Evolutionary conservation across 2,329 filamentous ascomycete species (phyloP).

Genomic region (Didymella sp.): DNA sequence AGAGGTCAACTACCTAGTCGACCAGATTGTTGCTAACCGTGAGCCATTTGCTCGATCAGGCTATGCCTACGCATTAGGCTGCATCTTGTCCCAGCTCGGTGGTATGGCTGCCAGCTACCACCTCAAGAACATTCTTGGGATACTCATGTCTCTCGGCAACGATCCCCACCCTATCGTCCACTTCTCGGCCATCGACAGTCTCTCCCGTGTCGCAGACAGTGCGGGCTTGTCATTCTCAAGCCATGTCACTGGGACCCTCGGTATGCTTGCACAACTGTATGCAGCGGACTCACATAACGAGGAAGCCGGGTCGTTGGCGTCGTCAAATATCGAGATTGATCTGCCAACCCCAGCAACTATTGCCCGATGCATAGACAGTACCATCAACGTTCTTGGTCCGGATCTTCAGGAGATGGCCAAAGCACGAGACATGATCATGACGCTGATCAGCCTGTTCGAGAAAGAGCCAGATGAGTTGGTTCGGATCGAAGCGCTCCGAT

Average conservation of each 20-base stretch:
- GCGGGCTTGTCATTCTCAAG: constrained; percentile 90
- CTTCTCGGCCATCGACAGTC: constrained; percentile 91
- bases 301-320: constrained; percentile 78
- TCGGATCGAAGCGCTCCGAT: constrained; percentile 78
- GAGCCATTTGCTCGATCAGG: constrained; percentile 93
- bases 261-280: constrained; percentile 93
- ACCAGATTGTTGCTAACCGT: constrained; percentile 91
- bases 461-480: constrained; percentile 74
- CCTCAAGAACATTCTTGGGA: constrained; percentile 94
- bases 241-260: constrained; percentile 88
- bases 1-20: constrained; percentile 89
- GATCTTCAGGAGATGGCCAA: constrained; percentile 93
- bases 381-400: constrained; percentile 94
- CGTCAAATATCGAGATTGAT: constrained; percentile 89
- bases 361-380: constrained; percentile 87
- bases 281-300: constrained; percentile 89
- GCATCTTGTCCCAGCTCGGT: constrained; percentile 93
- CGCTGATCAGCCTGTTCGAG: constrained; percentile 82
- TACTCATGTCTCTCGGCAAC: constrained; percentile 96
- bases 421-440: constrained; percentile 89
- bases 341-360: constrained; percentile 82
- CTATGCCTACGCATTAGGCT: constrained; percentile 90
- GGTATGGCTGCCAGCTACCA: constrained; percentile 98
- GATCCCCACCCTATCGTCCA: constrained; percentile 95
- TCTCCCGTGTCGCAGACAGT: constrained; percentile 86